Base-by-base conservation (phyloP, 2,329 filamentous ascomycete species). In the Ascochyta rabiei region DNA sequence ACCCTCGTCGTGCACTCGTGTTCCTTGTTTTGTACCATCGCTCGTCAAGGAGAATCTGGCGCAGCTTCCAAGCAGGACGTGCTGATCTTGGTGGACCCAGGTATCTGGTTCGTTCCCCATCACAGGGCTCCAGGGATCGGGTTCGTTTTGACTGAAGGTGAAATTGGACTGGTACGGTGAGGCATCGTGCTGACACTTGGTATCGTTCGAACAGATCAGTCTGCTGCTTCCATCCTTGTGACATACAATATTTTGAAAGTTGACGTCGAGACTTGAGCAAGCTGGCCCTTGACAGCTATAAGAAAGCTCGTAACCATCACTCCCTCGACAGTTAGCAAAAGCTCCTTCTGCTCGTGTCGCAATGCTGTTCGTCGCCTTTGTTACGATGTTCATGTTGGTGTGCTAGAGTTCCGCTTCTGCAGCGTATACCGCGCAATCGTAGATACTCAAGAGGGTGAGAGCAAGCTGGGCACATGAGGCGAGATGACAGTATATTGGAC, bases 1-100 rank as follows among this genome's bases (percentile, higher is more conserved):
- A 6, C 50, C 53, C 24, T 47, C 52, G 19, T 48, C 51, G n/a
- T 57, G 28, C 4, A 60, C 48, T 13, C 31, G 51, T 13, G 66
- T 69, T 5, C 64, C 66, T 13, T 59, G 48, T 34, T 53, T 61
- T 5, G 66, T 67, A 16, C 63, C 63, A 43, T 69, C 63, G 16
- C 64, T 67, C 1, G 51, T 56, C 34, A 69, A 46, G 1, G 53
- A 57, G 38, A 67, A 64, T 18, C 46, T 58, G 4, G 53, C 49
- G 39, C 64, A 67, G 23, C 41, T 51, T 41, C 56, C 44, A 4
- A 66, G 21, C 16, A 56, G 34, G 6, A 69, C 37, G n/a, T 59
- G 41, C 43, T 69, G 63, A 28, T 61, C 23, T 47, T 69, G 66
- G 3, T 45, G 41, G 19, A 67, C 48, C 24, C 44, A 45, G 28